Percentiles rank a stretch among this genome's conserved stretches.
Evolutionary conservation across 2,329 filamentous ascomycete species (phyloP).

Genomic region (Balansia obtecta): DNA sequence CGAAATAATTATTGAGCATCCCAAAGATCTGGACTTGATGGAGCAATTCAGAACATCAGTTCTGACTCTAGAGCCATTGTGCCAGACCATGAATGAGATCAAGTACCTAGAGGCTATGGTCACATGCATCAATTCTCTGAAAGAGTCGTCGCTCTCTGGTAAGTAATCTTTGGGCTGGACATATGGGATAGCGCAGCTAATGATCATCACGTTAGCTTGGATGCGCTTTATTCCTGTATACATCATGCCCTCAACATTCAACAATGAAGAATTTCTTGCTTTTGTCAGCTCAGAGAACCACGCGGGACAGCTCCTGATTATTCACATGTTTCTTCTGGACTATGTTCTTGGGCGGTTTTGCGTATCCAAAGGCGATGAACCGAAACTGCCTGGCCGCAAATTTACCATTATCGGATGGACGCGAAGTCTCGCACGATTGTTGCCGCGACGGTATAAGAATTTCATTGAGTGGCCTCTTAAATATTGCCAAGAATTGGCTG

Average conservation of each 20-base stretch:
- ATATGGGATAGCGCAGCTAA: no score
- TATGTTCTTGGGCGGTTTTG: conserved; percentile 15
- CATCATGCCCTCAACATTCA: background rate
- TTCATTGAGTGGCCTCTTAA: conserved; percentile 12
- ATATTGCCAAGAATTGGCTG: conserved; percentile 9
- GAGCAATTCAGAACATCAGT: conserved; percentile 12
- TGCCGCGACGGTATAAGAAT: conserved; percentile 2
- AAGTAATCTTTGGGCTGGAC: background rate
- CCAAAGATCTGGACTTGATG: conserved; percentile 11
- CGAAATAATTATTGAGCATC: conserved; percentile 12
- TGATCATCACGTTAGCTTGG: background rate
- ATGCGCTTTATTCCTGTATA: background rate
- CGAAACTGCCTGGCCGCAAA: conserved; percentile 14
- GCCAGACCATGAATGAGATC: conserved; percentile 10
- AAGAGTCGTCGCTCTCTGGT: conserved; percentile 12
- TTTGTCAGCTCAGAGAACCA: conserved; percentile 20
- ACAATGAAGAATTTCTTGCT: conserved; percentile 19
- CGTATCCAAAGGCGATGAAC: conserved; percentile 10
- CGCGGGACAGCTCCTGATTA: conserved; percentile 20
- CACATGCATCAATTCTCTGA: conserved; percentile 7
- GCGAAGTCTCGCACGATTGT: conserved; percentile 7
- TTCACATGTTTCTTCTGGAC: conserved; percentile 24
- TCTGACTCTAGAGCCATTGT: conserved; percentile 10
- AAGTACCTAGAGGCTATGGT: conserved; percentile 12
- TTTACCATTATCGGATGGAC: conserved; percentile 15